Base-by-base conservation (phyloP, 768 basidiomycete species). In the Leccinum sublutescens region DNA sequence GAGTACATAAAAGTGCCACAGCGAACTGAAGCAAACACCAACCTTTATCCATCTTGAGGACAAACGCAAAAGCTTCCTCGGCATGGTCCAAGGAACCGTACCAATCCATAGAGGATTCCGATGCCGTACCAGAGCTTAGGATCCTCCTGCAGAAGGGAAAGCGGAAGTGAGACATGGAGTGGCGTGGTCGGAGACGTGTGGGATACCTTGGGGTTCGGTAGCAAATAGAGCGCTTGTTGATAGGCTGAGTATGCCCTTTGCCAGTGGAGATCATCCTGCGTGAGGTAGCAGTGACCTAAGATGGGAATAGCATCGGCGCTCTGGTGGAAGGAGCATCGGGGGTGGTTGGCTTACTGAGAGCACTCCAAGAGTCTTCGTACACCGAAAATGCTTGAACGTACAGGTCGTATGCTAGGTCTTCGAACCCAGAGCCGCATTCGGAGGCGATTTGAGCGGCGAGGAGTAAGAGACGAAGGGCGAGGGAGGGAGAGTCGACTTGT, bases 111-210 rank as follows among this genome's bases (percentile, higher is more conserved):
- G 34, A 98, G 86, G 58, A 98, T 98, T 34, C 97, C 97, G 71
- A 99, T 98, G 36, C 97, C 97, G 71, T 98, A 99, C 97, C 97
- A 99, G 9, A 99, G 81, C 71, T 98, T 98, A 4, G 96, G 95
- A 74, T 99, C 97, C 83, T 98, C 87, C 82, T 87, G 66, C 31
- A 59, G 31, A 50, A 40, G 49, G 43, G 11, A 45, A 45, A 55
- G 19, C 11, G 54, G 53, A 51, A 34, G 58, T 64, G 50, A 62
- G 25, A 52, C 5, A 59, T 52, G 56, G 43, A 45, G 43, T 45
- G 62, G 33, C 31, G 52, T 49, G 23, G 54, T 29, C 5, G 23
- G 55, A 29, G 56, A 40, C 47, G 21, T 17, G n/a, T 23, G 58
- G 68, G 73, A 29, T 66, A 91, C 93, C 81, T 97, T 97, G 15